phyloP scores from a whole-genome alignment of 1,284 basidiomycete species.

The Marasmius fiardii region DNA sequence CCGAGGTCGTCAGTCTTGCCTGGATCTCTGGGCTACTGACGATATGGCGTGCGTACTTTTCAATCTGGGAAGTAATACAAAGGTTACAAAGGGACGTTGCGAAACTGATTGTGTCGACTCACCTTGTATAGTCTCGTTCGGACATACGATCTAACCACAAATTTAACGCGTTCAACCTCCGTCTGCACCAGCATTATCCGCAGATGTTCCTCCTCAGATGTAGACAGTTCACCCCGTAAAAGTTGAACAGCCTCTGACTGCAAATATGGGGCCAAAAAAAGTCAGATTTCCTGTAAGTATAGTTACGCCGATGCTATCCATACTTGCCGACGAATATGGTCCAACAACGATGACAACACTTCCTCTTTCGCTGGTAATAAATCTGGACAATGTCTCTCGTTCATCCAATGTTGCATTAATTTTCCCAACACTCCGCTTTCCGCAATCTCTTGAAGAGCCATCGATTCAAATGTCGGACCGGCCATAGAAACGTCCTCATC shows the following conservation, averaged over 20 bases:
- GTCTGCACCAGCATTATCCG: slow-evolving; percentile 89
- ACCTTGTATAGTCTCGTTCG: slow-evolving; percentile 87
- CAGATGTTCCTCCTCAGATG: slow-evolving; percentile 88
- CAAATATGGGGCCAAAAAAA: not conserved
- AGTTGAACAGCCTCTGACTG: slow-evolving; percentile 65
- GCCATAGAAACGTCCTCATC: slow-evolving; percentile 12
- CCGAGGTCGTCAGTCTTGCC: slow-evolving; percentile 70
- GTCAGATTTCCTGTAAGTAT: not conserved
- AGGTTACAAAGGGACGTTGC: slow-evolving; percentile 1
- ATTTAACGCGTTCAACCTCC: slow-evolving; percentile 90
- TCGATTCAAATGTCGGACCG: not conserved
- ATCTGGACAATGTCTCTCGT: slow-evolving; percentile 82
- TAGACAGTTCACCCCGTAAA: slow-evolving; percentile 72
- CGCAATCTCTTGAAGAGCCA: not conserved
- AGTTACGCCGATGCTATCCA: slow-evolving; percentile 19
- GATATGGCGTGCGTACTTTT: slow-evolving; percentile 81
- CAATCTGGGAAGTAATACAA: slow-evolving; percentile 55
- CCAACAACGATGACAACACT: slow-evolving; percentile 68
- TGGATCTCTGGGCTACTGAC: slow-evolving; percentile 66
- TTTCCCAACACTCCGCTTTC: slow-evolving; percentile 36
- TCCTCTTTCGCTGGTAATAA: slow-evolving; percentile 75
- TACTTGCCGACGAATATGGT: slow-evolving; percentile 87
- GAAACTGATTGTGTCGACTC: slow-evolving; percentile 14
- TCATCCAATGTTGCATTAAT: slow-evolving; percentile 80
- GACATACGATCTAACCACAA: slow-evolving; percentile 83